A percentile compares a stretch with the other conserved stretches of the same genome.
Evolutionary conservation across 306 rosid genomes (phyloP).

Genomic region (Vicia villosa): DNA sequence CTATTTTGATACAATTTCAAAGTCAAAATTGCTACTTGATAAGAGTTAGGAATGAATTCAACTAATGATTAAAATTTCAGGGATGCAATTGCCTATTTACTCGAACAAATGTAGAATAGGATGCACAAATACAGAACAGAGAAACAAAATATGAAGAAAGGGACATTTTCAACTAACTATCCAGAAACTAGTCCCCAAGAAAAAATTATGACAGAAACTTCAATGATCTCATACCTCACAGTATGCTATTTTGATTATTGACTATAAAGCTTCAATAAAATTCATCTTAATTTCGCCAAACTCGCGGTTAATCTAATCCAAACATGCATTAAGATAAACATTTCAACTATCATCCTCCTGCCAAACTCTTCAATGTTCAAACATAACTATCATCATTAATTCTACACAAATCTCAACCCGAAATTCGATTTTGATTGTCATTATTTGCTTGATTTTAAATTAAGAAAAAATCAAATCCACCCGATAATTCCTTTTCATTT

Average conservation of each 20-base stretch:
- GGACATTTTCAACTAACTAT: not conserved
- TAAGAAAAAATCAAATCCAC: not conserved
- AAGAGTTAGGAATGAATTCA: not conserved
- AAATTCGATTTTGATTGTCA: not conserved
- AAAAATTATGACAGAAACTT: not conserved
- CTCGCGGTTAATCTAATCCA: not conserved
- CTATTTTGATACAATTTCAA: not conserved
- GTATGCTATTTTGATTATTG: not conserved
- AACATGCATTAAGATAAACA: not conserved
- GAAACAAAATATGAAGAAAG: not conserved
- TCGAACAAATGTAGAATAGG: not conserved
- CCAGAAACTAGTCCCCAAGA: not conserved
- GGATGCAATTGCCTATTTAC: not conserved
- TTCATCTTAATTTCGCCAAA: not conserved
- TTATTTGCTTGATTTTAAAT: not conserved
- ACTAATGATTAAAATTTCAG: not conserved
- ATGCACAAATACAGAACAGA: not conserved
- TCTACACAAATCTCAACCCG: not conserved
- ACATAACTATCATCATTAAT: not conserved
- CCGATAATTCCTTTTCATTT: too few species aligned
- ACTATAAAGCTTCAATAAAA: not conserved
- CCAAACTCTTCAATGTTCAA: not conserved
- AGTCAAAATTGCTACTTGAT: not conserved
- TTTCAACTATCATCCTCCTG: not conserved
- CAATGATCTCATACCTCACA: conserved; percentile 11